A percentile compares a stretch with the other conserved stretches of the same genome.
These are phyloP conservation scores for Magnaporthiopsis rhizophila DNA, from an alignment of 2,329 filamentous ascomycete genomes.

Conservation along the genomic window DNA sequence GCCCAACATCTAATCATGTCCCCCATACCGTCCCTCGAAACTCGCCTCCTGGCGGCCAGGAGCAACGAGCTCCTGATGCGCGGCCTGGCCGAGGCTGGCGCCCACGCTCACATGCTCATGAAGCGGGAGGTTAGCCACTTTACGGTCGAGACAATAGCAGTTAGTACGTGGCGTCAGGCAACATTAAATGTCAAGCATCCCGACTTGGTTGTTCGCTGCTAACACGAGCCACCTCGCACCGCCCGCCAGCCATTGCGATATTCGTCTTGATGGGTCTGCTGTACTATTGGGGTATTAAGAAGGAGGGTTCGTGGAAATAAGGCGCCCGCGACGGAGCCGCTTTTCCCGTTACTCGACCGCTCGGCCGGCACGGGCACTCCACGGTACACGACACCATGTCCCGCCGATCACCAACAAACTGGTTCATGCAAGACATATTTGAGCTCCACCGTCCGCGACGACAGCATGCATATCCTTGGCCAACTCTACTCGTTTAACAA, in stretches of 20 bases:
- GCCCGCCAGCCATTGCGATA: background rate
- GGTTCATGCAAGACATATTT: no score
- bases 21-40: background rate
- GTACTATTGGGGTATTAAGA: constrained; percentile 6
- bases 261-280: constrained; percentile 2
- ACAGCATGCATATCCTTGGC: background rate
- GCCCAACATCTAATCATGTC: background rate
- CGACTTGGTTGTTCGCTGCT: no score
- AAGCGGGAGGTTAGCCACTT: background rate
- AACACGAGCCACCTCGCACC: background rate
- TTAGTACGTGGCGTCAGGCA: background rate
- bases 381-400: background rate
- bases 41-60: background rate
- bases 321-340: background rate
- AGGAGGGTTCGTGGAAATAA: constrained; percentile 7
- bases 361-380: background rate
- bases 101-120: background rate
- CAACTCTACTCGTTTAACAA: background rate
- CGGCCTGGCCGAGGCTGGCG: background rate
- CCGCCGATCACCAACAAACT: no score
- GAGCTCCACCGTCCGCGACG: background rate
- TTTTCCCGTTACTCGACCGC: background rate
- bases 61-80: background rate
- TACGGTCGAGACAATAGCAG: background rate
- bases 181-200: no score